Base-by-base conservation (phyloP, 805 yeast species). In the Candida anglica region DNA sequence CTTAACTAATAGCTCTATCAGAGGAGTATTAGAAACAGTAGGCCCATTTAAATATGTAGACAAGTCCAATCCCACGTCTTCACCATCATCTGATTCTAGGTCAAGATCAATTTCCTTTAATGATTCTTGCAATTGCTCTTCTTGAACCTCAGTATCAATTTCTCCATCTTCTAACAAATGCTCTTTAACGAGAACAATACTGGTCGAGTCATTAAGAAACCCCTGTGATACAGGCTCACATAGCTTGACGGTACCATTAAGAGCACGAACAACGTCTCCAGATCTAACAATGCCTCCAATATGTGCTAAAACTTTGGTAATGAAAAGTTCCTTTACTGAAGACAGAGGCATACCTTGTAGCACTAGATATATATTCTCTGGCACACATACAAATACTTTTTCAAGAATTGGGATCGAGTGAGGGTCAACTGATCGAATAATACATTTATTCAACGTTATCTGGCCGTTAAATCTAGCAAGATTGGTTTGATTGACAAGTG, bases 211-310 rank as follows among this genome's bases (percentile, higher is more conserved):
- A 15, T 17, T 53, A 1, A 82, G 46, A 5, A 52, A 43, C 1
- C 95, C 95, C 50, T 85, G 94, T 27, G 72, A 75, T 2, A 76
- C 68, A 0, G 95, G 95, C 44, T 85, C 94, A 51, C 87, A 76
- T 16, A 79, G 68, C 3, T 73, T 45, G 3, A 86, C 69, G 5
- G 48, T 47, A 15, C 83, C 83, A 41, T 70, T 69, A 14, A 76
- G 46, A 4, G 52, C 53, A 14, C 73, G 54, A 2, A 73, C 55
- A 6, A 45, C 32, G 39, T 71, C 76, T 16, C 71, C 73, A 29
- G 64, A 70, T 19, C 66, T 56, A 16, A 61, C 56, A 10, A 65
- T 52, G 3, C 53, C 46, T 2, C 47, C 64, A 18, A 37, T 46
- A 19, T 36, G 34, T 2, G 28, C 28, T 20, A 56, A 43, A 34